Evolutionary conservation across 306 rosid species (phyloP).

Genomic region (Prunus persica): DNA sequence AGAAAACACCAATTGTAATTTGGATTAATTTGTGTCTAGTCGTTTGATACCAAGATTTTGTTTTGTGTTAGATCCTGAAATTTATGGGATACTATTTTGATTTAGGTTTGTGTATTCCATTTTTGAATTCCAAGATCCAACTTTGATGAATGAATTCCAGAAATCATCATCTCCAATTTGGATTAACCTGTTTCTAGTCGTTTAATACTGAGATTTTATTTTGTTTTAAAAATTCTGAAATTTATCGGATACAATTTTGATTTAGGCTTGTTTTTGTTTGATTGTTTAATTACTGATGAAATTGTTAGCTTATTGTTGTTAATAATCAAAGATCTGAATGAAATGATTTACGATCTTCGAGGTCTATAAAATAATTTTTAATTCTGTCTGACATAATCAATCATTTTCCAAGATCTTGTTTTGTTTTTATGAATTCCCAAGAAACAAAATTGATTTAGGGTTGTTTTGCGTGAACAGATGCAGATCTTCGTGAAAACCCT

Average conservation of each 20-base stretch:
- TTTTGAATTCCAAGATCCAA: background rate
- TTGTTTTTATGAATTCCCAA: background rate
- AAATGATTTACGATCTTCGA: too few species aligned
- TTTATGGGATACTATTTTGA: background rate
- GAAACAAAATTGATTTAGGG: background rate
- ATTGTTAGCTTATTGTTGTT: background rate
- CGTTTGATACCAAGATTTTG: background rate
- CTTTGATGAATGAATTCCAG: too few species aligned
- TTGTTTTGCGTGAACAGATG: slow-evolving; percentile 8
- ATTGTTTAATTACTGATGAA: background rate
- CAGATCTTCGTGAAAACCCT: slow-evolving; percentile 29
- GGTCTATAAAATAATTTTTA: background rate
- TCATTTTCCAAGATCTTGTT: too few species aligned
- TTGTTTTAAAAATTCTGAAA: too few species aligned
- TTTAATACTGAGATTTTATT: too few species aligned
- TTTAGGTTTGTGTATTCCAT: background rate
- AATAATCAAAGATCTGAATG: background rate
- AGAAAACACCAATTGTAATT: background rate
- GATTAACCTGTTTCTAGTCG: too few species aligned
- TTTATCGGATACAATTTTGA: background rate
- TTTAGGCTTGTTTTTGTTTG: background rate
- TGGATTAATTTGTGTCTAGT: background rate
- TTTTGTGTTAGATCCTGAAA: background rate
- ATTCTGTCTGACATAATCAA: background rate
- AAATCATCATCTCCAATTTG: too few species aligned